A percentile compares a stretch with the other conserved stretches of the same genome.
phyloP scores from a whole-genome alignment of 257 asterid species.

The Solanum bulbocastanum region DNA sequence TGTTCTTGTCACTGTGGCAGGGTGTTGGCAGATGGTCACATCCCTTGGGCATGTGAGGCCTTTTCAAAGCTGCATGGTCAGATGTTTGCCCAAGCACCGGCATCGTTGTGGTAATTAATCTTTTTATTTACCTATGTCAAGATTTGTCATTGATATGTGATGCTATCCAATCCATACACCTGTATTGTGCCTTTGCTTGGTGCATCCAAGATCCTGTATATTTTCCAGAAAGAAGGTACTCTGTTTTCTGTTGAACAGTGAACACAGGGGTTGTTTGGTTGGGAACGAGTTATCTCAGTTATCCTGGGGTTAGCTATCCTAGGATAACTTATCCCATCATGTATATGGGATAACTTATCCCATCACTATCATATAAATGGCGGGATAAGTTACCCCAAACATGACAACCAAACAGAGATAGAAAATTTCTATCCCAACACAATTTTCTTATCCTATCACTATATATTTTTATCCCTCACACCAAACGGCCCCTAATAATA shows the following conservation, averaged over 20 bases:
- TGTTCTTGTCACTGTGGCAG: conserved; percentile 33
- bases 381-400: too few relatives aligned
- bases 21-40: conserved; percentile 96
- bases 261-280: too few relatives aligned
- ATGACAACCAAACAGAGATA: too few relatives aligned
- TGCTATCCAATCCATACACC: not conserved
- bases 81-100: conserved; percentile 49
- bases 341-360: too few relatives aligned
- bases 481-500: not conserved
- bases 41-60: conserved; percentile 98
- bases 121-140: not conserved
- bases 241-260: not conserved
- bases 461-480: too few relatives aligned
- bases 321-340: too few relatives aligned
- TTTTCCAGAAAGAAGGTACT: not conserved
- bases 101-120: conserved; percentile 61
- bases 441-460: too few relatives aligned
- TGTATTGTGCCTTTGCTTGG: not conserved
- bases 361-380: too few relatives aligned
- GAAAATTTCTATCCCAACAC: too few relatives aligned
- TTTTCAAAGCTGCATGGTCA: conserved; percentile 65
- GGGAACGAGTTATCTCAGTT: too few relatives aligned
- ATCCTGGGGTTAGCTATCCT: too few relatives aligned
- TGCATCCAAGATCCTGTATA: not conserved
- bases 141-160: not conserved